Conservation (phyloP, 2,329 filamentous ascomycete species). For the Calonectria pseudoreteaudii region DNA sequence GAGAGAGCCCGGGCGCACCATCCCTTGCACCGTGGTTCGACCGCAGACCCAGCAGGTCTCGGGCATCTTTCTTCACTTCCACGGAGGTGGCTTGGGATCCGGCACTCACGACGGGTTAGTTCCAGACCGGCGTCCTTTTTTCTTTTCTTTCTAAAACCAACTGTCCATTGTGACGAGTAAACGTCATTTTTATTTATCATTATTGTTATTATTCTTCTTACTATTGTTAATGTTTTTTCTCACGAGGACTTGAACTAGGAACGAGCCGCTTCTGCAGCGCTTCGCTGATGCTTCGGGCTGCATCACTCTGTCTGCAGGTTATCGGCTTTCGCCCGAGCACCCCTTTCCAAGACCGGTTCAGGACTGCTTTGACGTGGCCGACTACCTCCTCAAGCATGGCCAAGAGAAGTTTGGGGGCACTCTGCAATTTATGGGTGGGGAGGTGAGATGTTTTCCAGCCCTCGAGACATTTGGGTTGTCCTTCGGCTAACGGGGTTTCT, state of each 20-base stretch:
- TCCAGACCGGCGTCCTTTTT: not conserved
- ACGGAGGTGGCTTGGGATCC: conserved; percentile 11
- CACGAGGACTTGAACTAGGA: not conserved
- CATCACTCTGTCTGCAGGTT: conserved; percentile 64
- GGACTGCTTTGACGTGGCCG: conserved; percentile 68
- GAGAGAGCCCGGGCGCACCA: conserved; percentile 5
- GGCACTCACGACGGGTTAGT: conserved; percentile 13
- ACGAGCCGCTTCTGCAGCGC: conserved; percentile 17
- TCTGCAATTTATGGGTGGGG: conserved; percentile 21
- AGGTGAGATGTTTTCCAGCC: not conserved
- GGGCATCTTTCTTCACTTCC: conserved; percentile 18
- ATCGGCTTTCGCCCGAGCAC: conserved; percentile 70
- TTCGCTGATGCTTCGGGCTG: conserved; percentile 17
- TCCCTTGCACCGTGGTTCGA: conserved; percentile 8
- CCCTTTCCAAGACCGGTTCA: conserved; percentile 66
- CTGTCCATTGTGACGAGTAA: not conserved
- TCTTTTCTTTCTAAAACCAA: not conserved
- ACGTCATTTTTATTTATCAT: not conserved
- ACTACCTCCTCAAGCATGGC: conserved; percentile 59
- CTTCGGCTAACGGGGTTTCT: not conserved
- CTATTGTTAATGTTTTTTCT: too few species aligned
- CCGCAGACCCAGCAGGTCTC: not conserved
- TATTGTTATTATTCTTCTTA: too few species aligned
- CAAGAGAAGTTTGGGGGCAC: conserved; percentile 1
- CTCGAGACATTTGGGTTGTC: not conserved